Conservation (phyloP, 1,284 basidiomycete genomes). For the Violaceomyces palustris region DNA sequence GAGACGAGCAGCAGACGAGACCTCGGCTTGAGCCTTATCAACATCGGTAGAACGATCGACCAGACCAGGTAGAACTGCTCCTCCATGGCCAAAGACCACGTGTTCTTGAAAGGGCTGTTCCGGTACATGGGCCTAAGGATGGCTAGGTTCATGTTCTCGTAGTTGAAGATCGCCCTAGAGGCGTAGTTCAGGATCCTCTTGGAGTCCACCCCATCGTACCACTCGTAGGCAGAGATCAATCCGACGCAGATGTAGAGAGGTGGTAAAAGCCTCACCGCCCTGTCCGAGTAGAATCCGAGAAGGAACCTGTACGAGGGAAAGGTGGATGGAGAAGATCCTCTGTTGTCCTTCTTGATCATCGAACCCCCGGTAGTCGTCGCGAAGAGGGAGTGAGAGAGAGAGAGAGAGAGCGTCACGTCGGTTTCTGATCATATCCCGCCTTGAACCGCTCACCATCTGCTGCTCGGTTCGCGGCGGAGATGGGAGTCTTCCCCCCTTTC, state of each 20-base stretch:
- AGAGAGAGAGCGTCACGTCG: too few relatives aligned
- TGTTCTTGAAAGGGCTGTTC: slow-evolving; percentile 16
- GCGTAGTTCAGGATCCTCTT: too few relatives aligned
- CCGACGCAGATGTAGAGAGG: slow-evolving; percentile 8
- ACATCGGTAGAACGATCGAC: slow-evolving; percentile 16
- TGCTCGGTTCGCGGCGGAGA: too few relatives aligned
- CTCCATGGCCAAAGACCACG: slow-evolving; percentile 24
- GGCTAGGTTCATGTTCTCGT: not conserved
- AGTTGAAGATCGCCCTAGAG: not conserved
- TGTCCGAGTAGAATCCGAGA: slow-evolving; percentile 17
- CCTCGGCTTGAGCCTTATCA: slow-evolving; percentile 11
- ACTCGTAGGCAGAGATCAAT: too few relatives aligned
- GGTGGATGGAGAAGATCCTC: not conserved
- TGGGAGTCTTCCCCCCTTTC: too few relatives aligned
- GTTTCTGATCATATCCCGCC: too few relatives aligned
- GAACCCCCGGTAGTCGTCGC: slow-evolving; percentile 1
- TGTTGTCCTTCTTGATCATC: slow-evolving; percentile 12
- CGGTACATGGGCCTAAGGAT: slow-evolving; percentile 17
- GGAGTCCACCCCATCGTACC: too few relatives aligned
- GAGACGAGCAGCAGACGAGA: too few relatives aligned
- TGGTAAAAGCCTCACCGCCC: slow-evolving; percentile 12
- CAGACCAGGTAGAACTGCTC: slow-evolving; percentile 31
- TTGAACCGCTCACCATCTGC: too few relatives aligned
- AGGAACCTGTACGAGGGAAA: slow-evolving; percentile 6
- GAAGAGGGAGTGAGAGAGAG: too few relatives aligned